These are phyloP conservation scores for Aspergillus tubingensis DNA, from an alignment of 2,329 filamentous ascomycete genomes.

Conservation along the genomic window DNA sequence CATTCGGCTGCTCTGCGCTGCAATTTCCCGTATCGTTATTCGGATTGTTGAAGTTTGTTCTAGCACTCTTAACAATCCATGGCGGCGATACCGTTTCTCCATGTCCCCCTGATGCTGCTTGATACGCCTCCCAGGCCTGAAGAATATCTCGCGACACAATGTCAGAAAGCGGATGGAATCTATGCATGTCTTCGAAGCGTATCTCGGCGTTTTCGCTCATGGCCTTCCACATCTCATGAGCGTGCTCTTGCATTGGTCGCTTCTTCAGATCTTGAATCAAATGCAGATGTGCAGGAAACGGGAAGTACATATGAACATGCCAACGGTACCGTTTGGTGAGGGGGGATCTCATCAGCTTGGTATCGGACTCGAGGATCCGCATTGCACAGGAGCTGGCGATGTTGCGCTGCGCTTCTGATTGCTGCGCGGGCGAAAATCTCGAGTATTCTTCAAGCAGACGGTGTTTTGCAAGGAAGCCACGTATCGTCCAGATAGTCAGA, in stretches of 20 bases:
- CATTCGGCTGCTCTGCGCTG: neutral
- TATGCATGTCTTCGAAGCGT: slow-evolving; percentile 24
- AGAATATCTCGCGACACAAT: slow-evolving; percentile 43
- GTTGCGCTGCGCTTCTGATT: slow-evolving; percentile 35
- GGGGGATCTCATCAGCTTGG: slow-evolving; percentile 46
- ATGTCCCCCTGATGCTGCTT: slow-evolving; percentile 18
- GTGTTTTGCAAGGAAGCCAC: slow-evolving; percentile 51
- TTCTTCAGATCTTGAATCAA: slow-evolving; percentile 46
- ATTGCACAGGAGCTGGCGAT: slow-evolving; percentile 33
- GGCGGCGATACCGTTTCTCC: slow-evolving; percentile 24
- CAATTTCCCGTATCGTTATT: neutral
- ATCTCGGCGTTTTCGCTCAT: slow-evolving; percentile 51
- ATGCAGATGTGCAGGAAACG: slow-evolving; percentile 53
- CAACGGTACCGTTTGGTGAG: slow-evolving; percentile 47
- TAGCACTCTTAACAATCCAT: slow-evolving; percentile 34
- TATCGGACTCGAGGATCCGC: slow-evolving; percentile 50
- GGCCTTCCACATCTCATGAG: slow-evolving; percentile 44
- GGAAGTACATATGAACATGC: slow-evolving; percentile 50
- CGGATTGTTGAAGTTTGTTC: slow-evolving; percentile 21
- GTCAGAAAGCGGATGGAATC: slow-evolving; percentile 26
- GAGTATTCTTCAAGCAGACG: slow-evolving; percentile 55
- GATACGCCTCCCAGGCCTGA: slow-evolving; percentile 43
- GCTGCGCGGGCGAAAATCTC: slow-evolving; percentile 21
- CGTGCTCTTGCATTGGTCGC: slow-evolving; percentile 38
- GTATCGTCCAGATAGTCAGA: slow-evolving; percentile 50